phyloP scores from a whole-genome alignment of 2,329 filamentous ascomycete species.

The Harringtonia aguacate region DNA sequence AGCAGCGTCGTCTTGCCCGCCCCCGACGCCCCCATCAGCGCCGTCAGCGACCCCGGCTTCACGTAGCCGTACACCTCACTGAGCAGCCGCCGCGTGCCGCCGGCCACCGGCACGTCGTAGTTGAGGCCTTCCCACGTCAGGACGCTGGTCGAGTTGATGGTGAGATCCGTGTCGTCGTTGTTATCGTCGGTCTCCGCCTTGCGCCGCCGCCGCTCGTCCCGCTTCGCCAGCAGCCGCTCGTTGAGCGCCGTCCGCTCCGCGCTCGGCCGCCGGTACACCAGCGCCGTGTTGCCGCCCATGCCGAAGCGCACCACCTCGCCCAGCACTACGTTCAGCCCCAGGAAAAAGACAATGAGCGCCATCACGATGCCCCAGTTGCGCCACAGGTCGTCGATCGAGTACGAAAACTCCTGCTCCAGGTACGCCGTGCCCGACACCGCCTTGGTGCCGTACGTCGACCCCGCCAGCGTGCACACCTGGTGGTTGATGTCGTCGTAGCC shows the following conservation, averaged over 20 bases:
- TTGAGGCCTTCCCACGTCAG: slow-evolving; percentile 81
- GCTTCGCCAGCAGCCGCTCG: slow-evolving; percentile 47
- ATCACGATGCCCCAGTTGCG: slow-evolving; percentile 76
- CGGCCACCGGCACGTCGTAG: slow-evolving; percentile 57
- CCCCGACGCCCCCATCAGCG: slow-evolving; percentile 74
- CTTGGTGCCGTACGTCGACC: slow-evolving; percentile 54
- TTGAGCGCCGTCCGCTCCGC: slow-evolving; percentile 58
- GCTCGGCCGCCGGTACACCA: slow-evolving; percentile 63
- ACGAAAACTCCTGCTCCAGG: slow-evolving; percentile 57
- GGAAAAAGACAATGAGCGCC: slow-evolving; percentile 63
- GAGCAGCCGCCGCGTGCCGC: slow-evolving; percentile 44
- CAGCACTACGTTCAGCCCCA: slow-evolving; percentile 63
- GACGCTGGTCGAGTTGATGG: slow-evolving; percentile 51
- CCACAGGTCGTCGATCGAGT: slow-evolving; percentile 60
- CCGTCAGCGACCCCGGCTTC: slow-evolving; percentile 62
- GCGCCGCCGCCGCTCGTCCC: slow-evolving; percentile 39
- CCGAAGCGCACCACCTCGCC: slow-evolving; percentile 72
- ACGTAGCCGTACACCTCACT: slow-evolving; percentile 56
- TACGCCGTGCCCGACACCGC: slow-evolving; percentile 58
- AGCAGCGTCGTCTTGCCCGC: slow-evolving; percentile 81
- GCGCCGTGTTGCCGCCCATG: slow-evolving; percentile 70
- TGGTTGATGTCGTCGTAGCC: slow-evolving; percentile 60
- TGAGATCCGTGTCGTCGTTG: slow-evolving; percentile 37
- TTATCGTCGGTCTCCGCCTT: slow-evolving; percentile 32
- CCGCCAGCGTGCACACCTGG: slow-evolving; percentile 73